A percentile compares a stretch with the other conserved stretches of the same genome.
Conservation (phyloP, 257 asterid species). For the Mitragyna speciosa region DNA sequence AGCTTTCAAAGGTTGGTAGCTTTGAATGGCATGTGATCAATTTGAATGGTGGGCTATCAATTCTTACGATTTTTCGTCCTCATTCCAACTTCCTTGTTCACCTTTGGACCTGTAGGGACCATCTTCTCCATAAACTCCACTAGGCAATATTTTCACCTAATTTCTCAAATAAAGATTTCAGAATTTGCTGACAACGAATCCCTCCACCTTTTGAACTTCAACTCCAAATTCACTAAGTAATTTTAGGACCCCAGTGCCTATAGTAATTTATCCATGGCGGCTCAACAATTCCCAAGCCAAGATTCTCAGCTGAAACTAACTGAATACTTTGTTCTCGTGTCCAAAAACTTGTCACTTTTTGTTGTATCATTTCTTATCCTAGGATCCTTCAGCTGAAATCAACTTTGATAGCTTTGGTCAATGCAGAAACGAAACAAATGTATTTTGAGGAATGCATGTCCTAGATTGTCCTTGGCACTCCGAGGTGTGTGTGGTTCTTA, state of each 20-base stretch:
- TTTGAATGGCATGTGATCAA: too few species aligned
- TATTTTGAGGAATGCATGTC: too few species aligned
- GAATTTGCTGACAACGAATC: conserved; percentile 27
- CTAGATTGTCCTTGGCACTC: too few species aligned
- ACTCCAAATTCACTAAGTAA: conserved; percentile 35
- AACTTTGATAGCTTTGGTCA: too few species aligned
- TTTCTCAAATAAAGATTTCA: conserved; percentile 36
- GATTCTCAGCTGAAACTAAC: conserved; percentile 55
- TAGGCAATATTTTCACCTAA: conserved; percentile 48
- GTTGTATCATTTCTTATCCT: conserved; percentile 71
- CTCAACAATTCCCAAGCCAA: conserved; percentile 37
- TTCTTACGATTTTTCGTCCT: conserved; percentile 42
- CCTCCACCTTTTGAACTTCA: conserved; percentile 40
- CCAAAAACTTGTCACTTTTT: conserved; percentile 55
- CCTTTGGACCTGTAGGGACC: conserved; percentile 88
- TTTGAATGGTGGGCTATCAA: not conserved
- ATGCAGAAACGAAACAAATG: too few species aligned
- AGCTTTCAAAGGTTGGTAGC: too few species aligned
- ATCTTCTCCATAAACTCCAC: conserved; percentile 58
- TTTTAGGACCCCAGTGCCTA: conserved; percentile 76
- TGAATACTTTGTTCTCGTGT: conserved; percentile 43
- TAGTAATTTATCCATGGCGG: conserved; percentile 76
- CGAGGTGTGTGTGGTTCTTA: too few species aligned
- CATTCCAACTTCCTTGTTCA: conserved; percentile 60
- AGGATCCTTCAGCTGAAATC: too few species aligned